A percentile compares a stretch with the other conserved stretches of the same genome.
Evolutionary conservation across 345 rosid species (phyloP).

Genomic region (Populus alba): DNA sequence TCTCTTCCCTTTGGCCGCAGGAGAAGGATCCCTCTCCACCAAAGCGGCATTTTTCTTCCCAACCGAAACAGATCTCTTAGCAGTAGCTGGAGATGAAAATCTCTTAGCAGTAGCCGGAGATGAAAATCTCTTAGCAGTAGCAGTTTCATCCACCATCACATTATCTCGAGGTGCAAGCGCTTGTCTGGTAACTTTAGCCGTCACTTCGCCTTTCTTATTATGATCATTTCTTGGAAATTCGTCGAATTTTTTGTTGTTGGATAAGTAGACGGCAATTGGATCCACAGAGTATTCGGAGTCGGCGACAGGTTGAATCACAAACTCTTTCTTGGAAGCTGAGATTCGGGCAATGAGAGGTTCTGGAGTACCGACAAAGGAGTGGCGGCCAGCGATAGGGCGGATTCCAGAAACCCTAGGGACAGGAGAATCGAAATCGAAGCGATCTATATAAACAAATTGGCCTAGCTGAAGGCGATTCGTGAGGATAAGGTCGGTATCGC

Average conservation of each 20-base stretch:
- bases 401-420: conserved; percentile 74
- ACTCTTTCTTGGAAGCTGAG: conserved; percentile 68
- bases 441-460: conserved; percentile 82
- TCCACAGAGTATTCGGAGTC: conserved; percentile 69
- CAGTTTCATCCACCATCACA: conserved; percentile 16
- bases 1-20: conserved; percentile 68
- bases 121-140: conserved; percentile 45
- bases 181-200: conserved; percentile 33
- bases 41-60: conserved; percentile 43
- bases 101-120: conserved; percentile 74
- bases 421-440: conserved; percentile 75
- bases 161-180: conserved; percentile 58
- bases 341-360: conserved; percentile 78
- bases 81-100: conserved; percentile 75
- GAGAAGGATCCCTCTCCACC: conserved; percentile 71
- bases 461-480: conserved; percentile 95
- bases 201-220: conserved; percentile 17
- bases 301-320: conserved; percentile 82
- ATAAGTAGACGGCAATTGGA: conserved; percentile 70
- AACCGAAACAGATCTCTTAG: conserved; percentile 55
- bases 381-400: conserved; percentile 91
- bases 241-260: conserved; percentile 46
- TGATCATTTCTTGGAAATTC: neutral
- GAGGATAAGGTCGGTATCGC: conserved; percentile 85
- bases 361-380: conserved; percentile 74